A percentile compares a stretch with the other conserved stretches of the same genome.
Evolutionary conservation across 495 filamentous ascomycete genomes (phyloP).

Genomic region (Tuber borchii): DNA sequence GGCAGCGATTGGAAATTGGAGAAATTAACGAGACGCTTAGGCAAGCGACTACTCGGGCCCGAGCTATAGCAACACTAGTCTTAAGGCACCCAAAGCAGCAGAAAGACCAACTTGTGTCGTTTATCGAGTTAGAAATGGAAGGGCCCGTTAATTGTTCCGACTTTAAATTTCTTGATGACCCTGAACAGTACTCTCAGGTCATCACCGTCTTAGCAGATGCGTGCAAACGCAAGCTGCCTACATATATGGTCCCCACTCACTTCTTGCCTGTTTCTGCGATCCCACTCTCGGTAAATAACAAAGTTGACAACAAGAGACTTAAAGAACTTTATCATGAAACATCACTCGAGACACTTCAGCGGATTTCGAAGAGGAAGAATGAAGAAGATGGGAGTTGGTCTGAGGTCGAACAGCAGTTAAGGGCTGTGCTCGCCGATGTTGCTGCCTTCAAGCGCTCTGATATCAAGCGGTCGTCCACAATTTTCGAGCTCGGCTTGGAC

Average conservation of each 20-base stretch:
- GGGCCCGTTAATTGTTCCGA: constrained; percentile 10
- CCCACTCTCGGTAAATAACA: constrained; percentile 68
- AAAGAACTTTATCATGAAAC: constrained; percentile 54
- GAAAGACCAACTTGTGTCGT: constrained; percentile 64
- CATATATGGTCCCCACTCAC: constrained; percentile 73
- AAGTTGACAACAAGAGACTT: constrained; percentile 60
- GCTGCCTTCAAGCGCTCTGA: constrained; percentile 44
- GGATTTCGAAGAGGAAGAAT: constrained; percentile 44
- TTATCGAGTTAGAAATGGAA: constrained; percentile 48
- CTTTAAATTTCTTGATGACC: constrained; percentile 41
- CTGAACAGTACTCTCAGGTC: constrained; percentile 18
- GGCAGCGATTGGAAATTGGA: constrained; percentile 67
- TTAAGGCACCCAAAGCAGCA: constrained; percentile 56
- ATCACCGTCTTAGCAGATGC: constrained; percentile 46
- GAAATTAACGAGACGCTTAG: constrained; percentile 68
- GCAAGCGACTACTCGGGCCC: constrained; percentile 45
- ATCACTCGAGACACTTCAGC: constrained; percentile 52
- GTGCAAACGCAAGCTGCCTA: constrained; percentile 57
- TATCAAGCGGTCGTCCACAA: constrained; percentile 54
- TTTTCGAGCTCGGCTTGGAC: constrained; percentile 77
- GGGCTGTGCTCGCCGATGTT: constrained; percentile 50
- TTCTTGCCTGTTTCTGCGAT: constrained; percentile 58
- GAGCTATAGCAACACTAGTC: constrained; percentile 61
- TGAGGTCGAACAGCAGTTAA: constrained; percentile 48
- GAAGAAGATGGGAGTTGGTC: constrained; percentile 42